Base-by-base conservation (phyloP, 2,329 filamentous ascomycete genomes). In the Westerdykella sp. region DNA sequence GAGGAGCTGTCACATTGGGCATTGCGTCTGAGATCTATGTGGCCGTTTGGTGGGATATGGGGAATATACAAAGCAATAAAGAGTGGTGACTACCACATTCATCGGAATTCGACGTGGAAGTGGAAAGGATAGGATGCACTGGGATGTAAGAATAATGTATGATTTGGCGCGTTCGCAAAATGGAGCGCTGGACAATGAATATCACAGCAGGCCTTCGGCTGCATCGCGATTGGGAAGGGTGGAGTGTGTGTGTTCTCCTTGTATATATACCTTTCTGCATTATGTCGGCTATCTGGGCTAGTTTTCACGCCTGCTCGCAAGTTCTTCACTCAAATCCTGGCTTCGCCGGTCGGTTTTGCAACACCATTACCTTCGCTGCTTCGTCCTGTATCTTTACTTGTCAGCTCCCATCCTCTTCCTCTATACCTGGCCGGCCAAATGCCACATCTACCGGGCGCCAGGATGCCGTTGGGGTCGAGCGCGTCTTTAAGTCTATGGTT, bases 401-500 rank as follows among this genome's bases (percentile, higher is more conserved):
- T 47, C 22, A 54, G 15, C 38, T 54, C 49, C 51, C 51, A 54
- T 13, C 48, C 49, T 9, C 44, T 31, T 31, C 43, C 42, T 14
- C 51, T 30, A 37, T 52, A 54, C 13, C 50, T 43, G 18, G 37
- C 34, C 5, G 53, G 53, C 55, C 55, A 56, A 12, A 56, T 51
- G 4, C 53, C 53, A 35, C 51, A 55, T 21, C 56, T 41, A 25
- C 57, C 48, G 35, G 41, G 45, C 13, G 56, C 56, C 5, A 60
- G 28, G 36, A 60, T 63, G 0, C 63, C 59, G 31, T 63, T 65
- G 1, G 71, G 70, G 41, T 74, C 72, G 15, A 74, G 45, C 0
- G 66, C 61, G 32, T 74, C 67, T 56, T 74, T 74, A 18, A 73
- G 55, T 9, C 50, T 62, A 53, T 73, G 67, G 40, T 73, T 73